phyloP scores from a whole-genome alignment of 1,284 basidiomycete species.

The Boletus calvinii region DNA sequence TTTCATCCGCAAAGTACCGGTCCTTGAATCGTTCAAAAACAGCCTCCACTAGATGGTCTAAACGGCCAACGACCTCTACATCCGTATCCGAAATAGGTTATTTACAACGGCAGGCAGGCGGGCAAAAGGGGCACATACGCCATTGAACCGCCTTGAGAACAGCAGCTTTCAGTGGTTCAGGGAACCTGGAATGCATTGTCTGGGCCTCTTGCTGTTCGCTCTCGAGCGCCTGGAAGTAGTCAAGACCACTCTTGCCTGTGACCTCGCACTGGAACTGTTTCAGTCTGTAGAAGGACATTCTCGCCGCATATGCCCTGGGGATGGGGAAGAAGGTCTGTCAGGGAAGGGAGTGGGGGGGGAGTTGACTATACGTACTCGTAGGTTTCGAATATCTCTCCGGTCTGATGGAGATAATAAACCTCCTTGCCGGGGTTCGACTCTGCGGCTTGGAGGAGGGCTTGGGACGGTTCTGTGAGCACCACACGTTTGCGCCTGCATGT shows the following conservation, averaged over 20 bases:
- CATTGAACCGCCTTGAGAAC: conserved; percentile 93
- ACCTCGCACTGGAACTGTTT: conserved; percentile 96
- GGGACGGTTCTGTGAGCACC: conserved; percentile 77
- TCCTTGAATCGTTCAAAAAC: conserved; percentile 95
- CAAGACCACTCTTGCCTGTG: conserved; percentile 88
- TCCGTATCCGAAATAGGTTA: conserved; percentile 19
- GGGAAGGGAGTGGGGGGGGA: conserved; percentile 18
- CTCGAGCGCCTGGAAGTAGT: conserved; percentile 92
- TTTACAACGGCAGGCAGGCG: conserved; percentile 15
- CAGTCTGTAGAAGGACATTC: conserved; percentile 91
- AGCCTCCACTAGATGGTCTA: conserved; percentile 92
- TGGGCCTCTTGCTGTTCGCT: conserved; percentile 88
- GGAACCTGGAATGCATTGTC: conserved; percentile 88
- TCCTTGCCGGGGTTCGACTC: conserved; percentile 65
- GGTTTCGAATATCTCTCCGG: conserved; percentile 92
- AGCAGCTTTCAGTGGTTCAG: conserved; percentile 87
- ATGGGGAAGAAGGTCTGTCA: conserved; percentile 24
- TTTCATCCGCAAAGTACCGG: conserved; percentile 89
- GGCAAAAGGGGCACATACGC: conserved; percentile 62
- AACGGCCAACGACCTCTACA: conserved; percentile 90
- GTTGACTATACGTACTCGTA: conserved; percentile 70
- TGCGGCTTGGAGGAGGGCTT: conserved; percentile 60
- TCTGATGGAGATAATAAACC: conserved; percentile 88
- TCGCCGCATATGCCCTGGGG: conserved; percentile 80
- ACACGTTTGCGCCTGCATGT: conserved; percentile 90